A percentile compares a stretch with the other conserved stretches of the same genome.
Conservation (phyloP, 257 asterid genomes). For the Salvia splendens region DNA sequence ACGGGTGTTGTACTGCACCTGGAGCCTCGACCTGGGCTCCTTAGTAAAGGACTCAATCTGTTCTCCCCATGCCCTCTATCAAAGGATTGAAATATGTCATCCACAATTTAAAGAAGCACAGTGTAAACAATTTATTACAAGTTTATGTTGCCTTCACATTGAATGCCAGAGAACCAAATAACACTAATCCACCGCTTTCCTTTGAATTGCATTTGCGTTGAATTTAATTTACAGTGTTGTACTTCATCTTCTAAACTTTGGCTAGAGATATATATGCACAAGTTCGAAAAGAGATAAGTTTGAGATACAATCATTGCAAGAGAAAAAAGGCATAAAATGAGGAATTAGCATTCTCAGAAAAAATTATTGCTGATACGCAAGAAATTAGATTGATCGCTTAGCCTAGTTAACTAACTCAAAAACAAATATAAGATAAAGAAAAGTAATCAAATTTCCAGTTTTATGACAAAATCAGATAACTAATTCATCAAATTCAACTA, state of each 20-base stretch:
- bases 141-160: neutral
- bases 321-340: slow-evolving; percentile 11
- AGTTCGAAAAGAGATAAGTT: slow-evolving; percentile 1
- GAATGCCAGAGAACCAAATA: neutral
- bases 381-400: slow-evolving; percentile 3
- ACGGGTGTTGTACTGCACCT: slow-evolving; percentile 52
- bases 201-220: no score
- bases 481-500: slow-evolving; percentile 22
- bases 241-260: slow-evolving; percentile 28
- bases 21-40: slow-evolving; percentile 76
- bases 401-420: neutral
- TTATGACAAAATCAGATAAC: slow-evolving; percentile 7
- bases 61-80: slow-evolving; percentile 66
- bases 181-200: neutral
- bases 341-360: neutral
- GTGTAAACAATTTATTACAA: slow-evolving; percentile 15
- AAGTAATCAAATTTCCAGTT: neutral
- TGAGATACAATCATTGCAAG: slow-evolving; percentile 16
- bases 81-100: slow-evolving; percentile 34
- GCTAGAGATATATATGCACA: slow-evolving; percentile 27
- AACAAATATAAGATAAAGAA: neutral
- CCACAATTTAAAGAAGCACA: slow-evolving; percentile 22
- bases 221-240: neutral
- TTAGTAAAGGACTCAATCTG: slow-evolving; percentile 57
- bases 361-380: no score